phyloP scores from a whole-genome alignment of 83 land plant species.

The Picea mariana region DNA sequence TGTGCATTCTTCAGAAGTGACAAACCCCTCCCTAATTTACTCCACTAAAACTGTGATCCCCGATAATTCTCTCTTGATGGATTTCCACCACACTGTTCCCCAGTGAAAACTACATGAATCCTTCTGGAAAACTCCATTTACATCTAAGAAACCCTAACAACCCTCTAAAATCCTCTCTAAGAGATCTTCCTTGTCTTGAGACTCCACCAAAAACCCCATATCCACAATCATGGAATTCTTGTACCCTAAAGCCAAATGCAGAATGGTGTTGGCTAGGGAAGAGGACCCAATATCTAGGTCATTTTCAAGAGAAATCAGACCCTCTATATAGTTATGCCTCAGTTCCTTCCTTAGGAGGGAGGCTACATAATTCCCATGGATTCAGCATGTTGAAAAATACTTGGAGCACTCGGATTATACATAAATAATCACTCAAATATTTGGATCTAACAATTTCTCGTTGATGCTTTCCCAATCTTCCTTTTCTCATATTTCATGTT shows the following conservation, averaged over 20 bases:
- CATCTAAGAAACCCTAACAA: constrained; percentile 45
- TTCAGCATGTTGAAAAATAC: no score
- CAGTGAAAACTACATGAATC: constrained; percentile 2
- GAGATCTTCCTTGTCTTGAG: constrained; percentile 83
- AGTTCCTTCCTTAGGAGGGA: constrained; percentile 87
- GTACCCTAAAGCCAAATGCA: constrained; percentile 77
- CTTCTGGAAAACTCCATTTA: constrained; percentile 34
- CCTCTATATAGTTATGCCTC: constrained; percentile 60
- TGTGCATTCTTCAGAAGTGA: not conserved
- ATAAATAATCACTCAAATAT: no score
- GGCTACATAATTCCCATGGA: constrained; percentile 63
- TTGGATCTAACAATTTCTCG: no score
- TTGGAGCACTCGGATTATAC: no score
- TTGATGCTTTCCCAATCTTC: no score
- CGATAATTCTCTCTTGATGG: no score
- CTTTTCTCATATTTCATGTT: no score
- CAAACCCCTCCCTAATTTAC: constrained; percentile 7
- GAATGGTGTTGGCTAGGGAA: constrained; percentile 72
- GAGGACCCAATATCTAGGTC: constrained; percentile 95
- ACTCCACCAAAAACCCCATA: constrained; percentile 92
- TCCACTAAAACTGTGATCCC: not conserved
- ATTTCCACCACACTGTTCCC: not conserved
- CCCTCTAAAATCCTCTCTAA: constrained; percentile 79
- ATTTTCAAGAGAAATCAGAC: constrained; percentile 79
- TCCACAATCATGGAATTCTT: constrained; percentile 80